Evolutionary conservation across 176 grass and related monocot species (phyloP).

Genomic region (Luzula sylvatica): DNA sequence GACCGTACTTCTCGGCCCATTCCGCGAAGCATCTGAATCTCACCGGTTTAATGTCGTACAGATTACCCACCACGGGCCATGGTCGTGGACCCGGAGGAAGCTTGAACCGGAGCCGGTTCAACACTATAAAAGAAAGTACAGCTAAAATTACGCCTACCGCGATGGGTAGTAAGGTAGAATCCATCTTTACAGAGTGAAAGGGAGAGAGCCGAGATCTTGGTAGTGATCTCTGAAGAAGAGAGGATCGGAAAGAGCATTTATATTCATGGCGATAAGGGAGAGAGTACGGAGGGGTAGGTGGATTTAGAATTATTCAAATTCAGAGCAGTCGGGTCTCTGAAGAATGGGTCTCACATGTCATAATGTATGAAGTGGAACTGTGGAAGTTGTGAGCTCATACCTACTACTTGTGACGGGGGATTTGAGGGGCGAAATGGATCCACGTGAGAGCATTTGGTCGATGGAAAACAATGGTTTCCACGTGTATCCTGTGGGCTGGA

Average conservation of each 20-base stretch:
- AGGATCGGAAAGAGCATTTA: neutral
- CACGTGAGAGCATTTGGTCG: too few species aligned
- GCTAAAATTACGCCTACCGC: slow-evolving; percentile 22
- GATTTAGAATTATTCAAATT: neutral
- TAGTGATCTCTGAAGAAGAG: neutral
- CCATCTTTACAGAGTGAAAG: slow-evolving; percentile 16
- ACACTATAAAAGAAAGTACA: slow-evolving; percentile 15
- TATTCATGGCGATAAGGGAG: neutral
- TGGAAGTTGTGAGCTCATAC: too few species aligned
- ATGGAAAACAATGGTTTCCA: too few species aligned
- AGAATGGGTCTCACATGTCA: too few species aligned
- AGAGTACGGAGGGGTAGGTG: slow-evolving; percentile 2
- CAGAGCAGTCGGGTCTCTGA: too few species aligned
- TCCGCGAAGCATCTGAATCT: slow-evolving; percentile 72
- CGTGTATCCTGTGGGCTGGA: too few species aligned
- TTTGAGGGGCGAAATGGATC: too few species aligned
- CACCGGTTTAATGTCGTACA: slow-evolving; percentile 56
- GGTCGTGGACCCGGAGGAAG: slow-evolving; percentile 51
- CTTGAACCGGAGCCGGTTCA: slow-evolving; percentile 24
- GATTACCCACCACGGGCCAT: slow-evolving; percentile 67
- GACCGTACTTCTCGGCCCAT: slow-evolving; percentile 50
- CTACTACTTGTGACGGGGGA: too few species aligned
- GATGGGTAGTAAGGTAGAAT: slow-evolving; percentile 24
- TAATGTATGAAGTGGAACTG: too few species aligned
- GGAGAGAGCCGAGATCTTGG: neutral